A percentile compares a stretch with the other conserved stretches of the same genome.
Conservation (phyloP, 305 asterid species). For the Fraxinus sp. region DNA sequence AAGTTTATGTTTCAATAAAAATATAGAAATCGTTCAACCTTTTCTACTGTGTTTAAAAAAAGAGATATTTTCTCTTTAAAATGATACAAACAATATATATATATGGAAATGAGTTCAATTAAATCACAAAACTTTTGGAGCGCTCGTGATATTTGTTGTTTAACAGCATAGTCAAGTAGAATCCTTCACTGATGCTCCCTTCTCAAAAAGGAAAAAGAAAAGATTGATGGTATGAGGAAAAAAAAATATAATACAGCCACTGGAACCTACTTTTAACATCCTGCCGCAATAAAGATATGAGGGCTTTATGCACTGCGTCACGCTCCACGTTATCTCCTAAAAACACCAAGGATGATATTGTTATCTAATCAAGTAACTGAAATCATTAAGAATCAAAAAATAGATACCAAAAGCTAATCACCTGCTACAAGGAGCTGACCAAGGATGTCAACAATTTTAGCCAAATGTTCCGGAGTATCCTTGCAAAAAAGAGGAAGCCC, state of each 20-base stretch:
- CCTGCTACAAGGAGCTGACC: conserved; percentile 80
- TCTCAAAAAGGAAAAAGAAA: not conserved
- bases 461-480: conserved; percentile 81
- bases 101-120: not conserved
- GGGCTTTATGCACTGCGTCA: conserved; percentile 90
- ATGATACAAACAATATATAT: not conserved
- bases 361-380: conserved; percentile 18
- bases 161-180: not conserved
- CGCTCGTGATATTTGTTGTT: not conserved
- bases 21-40: not conserved
- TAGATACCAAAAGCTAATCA: conserved; percentile 27
- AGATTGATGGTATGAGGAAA: not conserved
- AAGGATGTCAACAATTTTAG: conserved; percentile 77
- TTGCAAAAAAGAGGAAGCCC: conserved; percentile 94
- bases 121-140: not conserved
- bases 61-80: not conserved
- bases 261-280: conserved; percentile 75
- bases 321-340: conserved; percentile 92
- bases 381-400: conserved; percentile 3
- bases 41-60: not conserved
- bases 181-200: not conserved
- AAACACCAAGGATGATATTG: conserved; percentile 10
- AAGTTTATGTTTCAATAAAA: not conserved
- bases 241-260: not conserved
- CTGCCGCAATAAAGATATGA: conserved; percentile 78